Evolutionary conservation across 2,329 filamentous ascomycete genomes (phyloP), one percentile per base, ranked within the genome.

Genomic region (Pseudogymnoascus sp.): DNA sequence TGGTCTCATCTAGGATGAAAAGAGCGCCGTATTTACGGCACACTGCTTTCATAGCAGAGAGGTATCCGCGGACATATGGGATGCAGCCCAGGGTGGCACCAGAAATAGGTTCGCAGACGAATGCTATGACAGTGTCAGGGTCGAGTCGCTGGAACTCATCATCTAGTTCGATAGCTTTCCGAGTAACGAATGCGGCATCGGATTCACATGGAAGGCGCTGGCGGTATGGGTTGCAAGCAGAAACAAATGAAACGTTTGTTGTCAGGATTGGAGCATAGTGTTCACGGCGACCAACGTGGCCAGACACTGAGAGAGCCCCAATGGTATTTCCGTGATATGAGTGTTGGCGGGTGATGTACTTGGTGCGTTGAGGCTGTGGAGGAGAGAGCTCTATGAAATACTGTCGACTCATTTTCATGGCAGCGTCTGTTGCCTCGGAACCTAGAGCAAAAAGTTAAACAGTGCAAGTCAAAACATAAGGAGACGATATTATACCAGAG

Each of bases 1-100:
- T 87, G 61, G 87, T 76, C 68, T 93, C 90, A 68, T 94, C 90
- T 0, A 93, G 74, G 53, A 93, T 86, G 14, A 94, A 76, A 0
- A 94, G 79, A 0, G 86, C 84, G 0, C 87, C 89, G 68, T 93
- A 78, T 63, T 82, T 83, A 60, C 86, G 80, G 70, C 90, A 94
- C 1, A 94, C 76, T 1, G 76, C 75, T 67, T 81, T 81, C 72
- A 93, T 83, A 0, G 86, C 87, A 58, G 77, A 74, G 57, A 92
- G 83, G 66, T 94, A 94, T 0, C 88, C 88, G 0, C 77, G 75
- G 0, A 86, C 78, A 0, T 86, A 76, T 0, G 85, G 80, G 0
- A 90, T 84, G 67, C 86, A 90, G 0, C 88, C 90, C 0, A 91
- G 75, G 1, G 87, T 82, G 5, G 87, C 84, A 2, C 88, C 86